Percentiles rank a stretch among this genome's conserved stretches.
These are phyloP conservation scores for Hypoxylon sp. DNA, from an alignment of 2,329 filamentous ascomycete genomes.

Conservation along the genomic window DNA sequence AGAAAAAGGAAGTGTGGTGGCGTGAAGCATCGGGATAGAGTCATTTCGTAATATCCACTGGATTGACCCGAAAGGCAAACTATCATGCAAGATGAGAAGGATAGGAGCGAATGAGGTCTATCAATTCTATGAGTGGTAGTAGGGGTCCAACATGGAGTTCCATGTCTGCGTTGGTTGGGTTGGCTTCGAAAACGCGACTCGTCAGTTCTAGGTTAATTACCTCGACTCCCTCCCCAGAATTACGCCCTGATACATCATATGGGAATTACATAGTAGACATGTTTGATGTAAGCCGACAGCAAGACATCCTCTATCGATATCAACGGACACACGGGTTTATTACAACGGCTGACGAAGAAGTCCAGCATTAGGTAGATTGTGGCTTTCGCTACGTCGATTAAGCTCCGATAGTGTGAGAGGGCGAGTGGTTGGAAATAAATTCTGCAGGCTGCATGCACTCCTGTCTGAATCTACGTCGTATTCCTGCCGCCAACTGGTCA, in stretches of 20 bases:
- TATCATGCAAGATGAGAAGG: slow-evolving; percentile 32
- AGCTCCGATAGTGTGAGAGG: slow-evolving; percentile 30
- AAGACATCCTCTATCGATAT: neutral
- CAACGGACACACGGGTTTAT: slow-evolving; percentile 5
- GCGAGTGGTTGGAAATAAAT: slow-evolving; percentile 39
- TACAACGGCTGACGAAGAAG: slow-evolving; percentile 17
- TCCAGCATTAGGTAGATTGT: slow-evolving; percentile 31
- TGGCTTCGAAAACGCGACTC: slow-evolving; percentile 19
- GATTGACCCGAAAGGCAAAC: slow-evolving; percentile 34
- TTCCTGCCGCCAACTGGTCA: slow-evolving; percentile 46
- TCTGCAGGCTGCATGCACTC: slow-evolving; percentile 48
- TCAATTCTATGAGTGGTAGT: slow-evolving; percentile 35
- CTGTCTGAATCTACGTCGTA: slow-evolving; percentile 46
- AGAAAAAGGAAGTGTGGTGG: slow-evolving; percentile 16
- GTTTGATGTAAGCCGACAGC: slow-evolving; percentile 3
- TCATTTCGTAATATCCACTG: slow-evolving; percentile 33
- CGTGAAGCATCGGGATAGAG: slow-evolving; percentile 32
- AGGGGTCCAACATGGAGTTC: slow-evolving; percentile 26
- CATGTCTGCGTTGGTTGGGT: slow-evolving; percentile 13
- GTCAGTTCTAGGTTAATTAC: neutral
- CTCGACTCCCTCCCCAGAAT: slow-evolving; percentile 8
- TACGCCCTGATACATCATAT: slow-evolving; percentile 21
- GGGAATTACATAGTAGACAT: slow-evolving; percentile 8
- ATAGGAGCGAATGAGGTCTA: slow-evolving; percentile 31
- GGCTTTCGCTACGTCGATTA: slow-evolving; percentile 36